These are phyloP conservation scores for Barbatosphaeria neglecta DNA, from an alignment of 495 filamentous ascomycete species.

Conservation along the genomic window DNA sequence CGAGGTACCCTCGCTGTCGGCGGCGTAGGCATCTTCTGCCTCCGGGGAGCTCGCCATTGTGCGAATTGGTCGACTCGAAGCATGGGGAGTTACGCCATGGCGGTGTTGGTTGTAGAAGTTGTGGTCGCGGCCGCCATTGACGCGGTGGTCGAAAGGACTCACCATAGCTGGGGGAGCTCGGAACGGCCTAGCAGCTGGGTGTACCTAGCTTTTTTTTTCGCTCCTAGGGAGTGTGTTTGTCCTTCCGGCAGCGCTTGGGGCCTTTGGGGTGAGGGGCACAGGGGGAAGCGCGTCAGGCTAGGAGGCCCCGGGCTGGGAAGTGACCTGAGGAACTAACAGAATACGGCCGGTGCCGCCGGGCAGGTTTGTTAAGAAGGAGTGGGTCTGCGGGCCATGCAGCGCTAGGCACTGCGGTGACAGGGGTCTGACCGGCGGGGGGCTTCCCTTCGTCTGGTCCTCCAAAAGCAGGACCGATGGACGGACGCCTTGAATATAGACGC, in stretches of 20 bases:
- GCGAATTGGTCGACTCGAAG: background rate
- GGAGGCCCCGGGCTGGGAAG: no score
- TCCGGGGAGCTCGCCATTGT: background rate
- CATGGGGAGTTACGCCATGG: background rate
- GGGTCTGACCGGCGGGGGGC: background rate
- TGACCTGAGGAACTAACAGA: no score
- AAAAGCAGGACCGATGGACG: no score
- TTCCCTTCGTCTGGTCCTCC: background rate
- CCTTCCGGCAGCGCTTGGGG: no score
- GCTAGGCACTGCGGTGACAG: background rate
- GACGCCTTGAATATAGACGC: no score
- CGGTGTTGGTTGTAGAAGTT: background rate
- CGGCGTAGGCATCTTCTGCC: conserved; percentile 1
- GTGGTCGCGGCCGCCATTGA: no score
- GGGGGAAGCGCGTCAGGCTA: no score
- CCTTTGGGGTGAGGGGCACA: no score
- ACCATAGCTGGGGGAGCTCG: no score
- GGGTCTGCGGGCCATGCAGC: background rate
- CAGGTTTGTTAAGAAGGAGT: background rate
- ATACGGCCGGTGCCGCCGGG: background rate
- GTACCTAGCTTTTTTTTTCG: background rate
- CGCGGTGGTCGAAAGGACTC: no score
- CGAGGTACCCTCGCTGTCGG: conserved; percentile 3
- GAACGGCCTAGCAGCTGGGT: no score
- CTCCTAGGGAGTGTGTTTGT: background rate